Percentiles rank a stretch among this genome's conserved stretches.
phyloP scores from a whole-genome alignment of 106 monocot species.

The Amphibolis antarctica region DNA sequence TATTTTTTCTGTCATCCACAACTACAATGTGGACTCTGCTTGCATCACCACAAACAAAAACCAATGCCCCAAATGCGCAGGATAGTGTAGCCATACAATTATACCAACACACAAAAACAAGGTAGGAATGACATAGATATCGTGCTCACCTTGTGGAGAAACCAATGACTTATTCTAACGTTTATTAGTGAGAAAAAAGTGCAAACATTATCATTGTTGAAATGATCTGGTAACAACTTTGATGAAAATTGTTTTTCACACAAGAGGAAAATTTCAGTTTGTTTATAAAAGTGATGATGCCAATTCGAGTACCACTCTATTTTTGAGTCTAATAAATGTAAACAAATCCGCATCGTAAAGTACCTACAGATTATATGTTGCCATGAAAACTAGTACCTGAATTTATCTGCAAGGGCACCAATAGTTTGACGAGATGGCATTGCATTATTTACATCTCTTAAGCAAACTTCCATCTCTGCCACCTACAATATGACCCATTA shows the following conservation, averaged over 20 bases:
- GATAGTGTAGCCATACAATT: too few species aligned
- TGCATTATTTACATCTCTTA: constrained; percentile 50
- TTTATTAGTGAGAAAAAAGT: too few species aligned
- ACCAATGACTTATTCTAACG: too few species aligned
- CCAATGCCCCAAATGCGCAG: too few species aligned
- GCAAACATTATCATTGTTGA: too few species aligned
- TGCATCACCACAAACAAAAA: too few species aligned
- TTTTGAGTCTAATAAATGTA: neutral
- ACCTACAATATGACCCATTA: constrained; percentile 27
- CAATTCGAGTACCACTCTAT: neutral
- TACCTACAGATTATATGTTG: too few species aligned
- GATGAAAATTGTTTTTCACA: neutral
- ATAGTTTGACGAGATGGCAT: constrained; percentile 59
- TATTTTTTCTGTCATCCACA: neutral
- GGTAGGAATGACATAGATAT: too few species aligned
- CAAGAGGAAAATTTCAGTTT: neutral
- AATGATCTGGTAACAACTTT: too few species aligned
- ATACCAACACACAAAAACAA: too few species aligned
- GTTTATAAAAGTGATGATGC: neutral
- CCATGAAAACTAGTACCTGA: constrained; percentile 33
- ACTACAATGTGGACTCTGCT: neutral
- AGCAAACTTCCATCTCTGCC: constrained; percentile 66
- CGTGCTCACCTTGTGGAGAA: too few species aligned
- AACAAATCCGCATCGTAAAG: neutral
- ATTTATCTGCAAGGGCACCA: constrained; percentile 52